These are phyloP conservation scores for Vigna trinervia DNA, from an alignment of 306 rosid genomes.

Conservation along the genomic window DNA sequence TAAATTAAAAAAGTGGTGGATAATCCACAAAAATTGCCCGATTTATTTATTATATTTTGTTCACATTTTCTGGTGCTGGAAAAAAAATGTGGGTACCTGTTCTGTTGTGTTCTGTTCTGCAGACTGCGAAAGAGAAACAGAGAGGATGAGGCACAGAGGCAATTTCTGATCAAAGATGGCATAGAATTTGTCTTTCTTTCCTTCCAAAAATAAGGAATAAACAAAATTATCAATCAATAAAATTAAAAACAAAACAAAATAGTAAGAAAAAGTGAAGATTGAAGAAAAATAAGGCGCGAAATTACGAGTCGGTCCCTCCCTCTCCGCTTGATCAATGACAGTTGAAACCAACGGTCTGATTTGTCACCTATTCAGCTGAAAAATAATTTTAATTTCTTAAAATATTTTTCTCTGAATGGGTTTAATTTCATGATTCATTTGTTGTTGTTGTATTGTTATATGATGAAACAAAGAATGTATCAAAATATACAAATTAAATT, in stretches of 20 bases:
- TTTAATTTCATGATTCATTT: background rate
- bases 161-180: conserved; percentile 36
- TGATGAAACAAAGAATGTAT: background rate
- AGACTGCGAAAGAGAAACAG: conserved; percentile 50
- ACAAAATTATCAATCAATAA: background rate
- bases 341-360: conserved; percentile 59
- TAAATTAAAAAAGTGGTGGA: background rate
- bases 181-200: conserved; percentile 27
- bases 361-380: conserved; percentile 37
- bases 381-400: background rate
- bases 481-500: background rate
- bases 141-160: conserved; percentile 42
- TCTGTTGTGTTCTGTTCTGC: conserved; percentile 56
- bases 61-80: conserved; percentile 2
- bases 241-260: conserved; percentile 10
- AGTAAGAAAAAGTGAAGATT: background rate
- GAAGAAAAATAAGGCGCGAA: conserved; percentile 43
- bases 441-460: background rate
- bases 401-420: too few relatives aligned
- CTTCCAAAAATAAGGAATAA: background rate
- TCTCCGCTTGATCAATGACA: conserved; percentile 45
- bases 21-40: background rate
- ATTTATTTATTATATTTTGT: background rate
- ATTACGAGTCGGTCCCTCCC: conserved; percentile 45
- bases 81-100: conserved; percentile 51